phyloP scores from a whole-genome alignment of 345 rosid species.

The Microthlaspi erraticum region DNA sequence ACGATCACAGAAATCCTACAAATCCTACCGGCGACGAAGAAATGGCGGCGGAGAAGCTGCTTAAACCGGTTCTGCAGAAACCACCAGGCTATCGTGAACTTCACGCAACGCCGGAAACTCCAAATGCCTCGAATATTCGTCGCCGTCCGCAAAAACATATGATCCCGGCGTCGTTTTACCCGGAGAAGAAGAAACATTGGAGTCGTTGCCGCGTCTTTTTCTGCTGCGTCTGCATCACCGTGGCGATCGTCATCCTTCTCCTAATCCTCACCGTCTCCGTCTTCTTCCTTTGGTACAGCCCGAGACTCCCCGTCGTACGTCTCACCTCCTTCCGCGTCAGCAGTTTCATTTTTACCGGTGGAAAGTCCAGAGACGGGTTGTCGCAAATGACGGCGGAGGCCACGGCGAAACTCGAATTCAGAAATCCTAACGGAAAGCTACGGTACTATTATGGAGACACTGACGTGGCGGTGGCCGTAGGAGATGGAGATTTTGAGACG shows the following conservation, averaged over 20 bases:
- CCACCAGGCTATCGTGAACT: slow-evolving; percentile 80
- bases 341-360: slow-evolving; percentile 47
- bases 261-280: slow-evolving; percentile 42
- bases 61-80: slow-evolving; percentile 64
- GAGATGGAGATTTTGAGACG: slow-evolving; percentile 46
- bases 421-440: slow-evolving; percentile 68
- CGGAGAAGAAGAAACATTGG: slow-evolving; percentile 47
- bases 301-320: slow-evolving; percentile 68
- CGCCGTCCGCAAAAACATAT: slow-evolving; percentile 40
- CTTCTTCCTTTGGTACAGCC: slow-evolving; percentile 75
- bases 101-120: slow-evolving; percentile 30
- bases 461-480: slow-evolving; percentile 50
- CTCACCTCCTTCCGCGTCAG: slow-evolving; percentile 60
- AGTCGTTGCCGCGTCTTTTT: slow-evolving; percentile 60
- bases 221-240: slow-evolving; percentile 50
- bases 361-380: slow-evolving; percentile 52
- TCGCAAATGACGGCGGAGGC: slow-evolving; percentile 52
- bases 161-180: slow-evolving; percentile 57
- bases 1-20: neutral
- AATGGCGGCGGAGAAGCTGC: slow-evolving; percentile 50
- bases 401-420: slow-evolving; percentile 53
- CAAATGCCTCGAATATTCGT: slow-evolving; percentile 26
- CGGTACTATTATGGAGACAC: slow-evolving; percentile 50
- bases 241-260: slow-evolving; percentile 46
- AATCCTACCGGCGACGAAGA: slow-evolving; percentile 27